Evolutionary conservation across 305 asterid genomes (phyloP).

Genomic region (Fraxinus dipetala): DNA sequence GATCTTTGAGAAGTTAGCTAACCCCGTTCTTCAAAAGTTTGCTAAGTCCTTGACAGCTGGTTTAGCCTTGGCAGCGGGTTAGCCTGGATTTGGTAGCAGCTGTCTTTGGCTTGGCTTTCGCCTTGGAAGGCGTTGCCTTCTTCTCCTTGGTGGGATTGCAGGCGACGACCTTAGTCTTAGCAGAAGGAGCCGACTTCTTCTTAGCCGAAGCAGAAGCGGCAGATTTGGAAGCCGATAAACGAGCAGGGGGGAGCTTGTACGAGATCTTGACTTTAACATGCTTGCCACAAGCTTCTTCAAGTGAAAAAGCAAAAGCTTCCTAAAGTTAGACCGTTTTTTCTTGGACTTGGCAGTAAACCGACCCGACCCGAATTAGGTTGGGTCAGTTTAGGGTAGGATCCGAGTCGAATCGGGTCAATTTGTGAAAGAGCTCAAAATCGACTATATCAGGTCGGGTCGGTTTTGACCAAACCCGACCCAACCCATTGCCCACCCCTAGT

Average conservation of each 20-base stretch:
- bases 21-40: no score
- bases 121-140: constrained; percentile 29
- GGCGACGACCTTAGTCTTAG: constrained; percentile 31
- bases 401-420: no score
- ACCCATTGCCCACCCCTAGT: no score
- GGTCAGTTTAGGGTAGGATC: no score
- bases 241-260: constrained; percentile 57
- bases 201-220: constrained; percentile 10
- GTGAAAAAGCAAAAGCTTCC: constrained; percentile 63
- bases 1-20: no score
- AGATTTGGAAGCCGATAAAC: constrained; percentile 29
- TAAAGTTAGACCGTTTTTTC: constrained; percentile 40
- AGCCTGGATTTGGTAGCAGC: constrained; percentile 14
- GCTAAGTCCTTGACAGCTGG: constrained; percentile 18
- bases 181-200: constrained; percentile 1
- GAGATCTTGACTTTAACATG: constrained; percentile 71
- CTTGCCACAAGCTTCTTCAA: constrained; percentile 77
- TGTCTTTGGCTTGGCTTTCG: constrained; percentile 24
- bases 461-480: no score
- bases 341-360: no score
- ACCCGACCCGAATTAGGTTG: no score
- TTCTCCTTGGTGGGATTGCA: constrained; percentile 20
- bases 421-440: no score
- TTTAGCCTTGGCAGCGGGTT: no score
- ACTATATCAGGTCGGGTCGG: no score